Evolutionary conservation across 768 basidiomycete genomes (phyloP), one percentile per base, ranked within the genome.

Genomic region (Leccinum arenicola): DNA sequence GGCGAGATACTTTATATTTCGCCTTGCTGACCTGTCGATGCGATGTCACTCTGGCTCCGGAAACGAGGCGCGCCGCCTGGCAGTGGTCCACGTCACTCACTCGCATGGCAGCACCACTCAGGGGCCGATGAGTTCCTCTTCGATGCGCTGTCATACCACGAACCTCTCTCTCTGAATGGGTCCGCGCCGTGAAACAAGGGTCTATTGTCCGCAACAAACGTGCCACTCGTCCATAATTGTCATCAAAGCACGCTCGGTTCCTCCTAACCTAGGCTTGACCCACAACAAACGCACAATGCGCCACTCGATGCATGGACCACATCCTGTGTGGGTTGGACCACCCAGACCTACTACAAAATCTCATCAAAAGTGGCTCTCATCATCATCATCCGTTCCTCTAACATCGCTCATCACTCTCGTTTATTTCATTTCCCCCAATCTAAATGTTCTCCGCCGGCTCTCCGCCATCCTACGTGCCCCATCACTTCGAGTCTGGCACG

Each of bases 401-500:
- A 45, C 11, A 19, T 45, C 11, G 10, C 19, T 19, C 43, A 45
- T 21, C 43, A 45, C 43, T 25, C 9, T 38, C 52, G 40, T 49
- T 31, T 33, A 38, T 58, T 61, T 45, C 49, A 27, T 48, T n/a
- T 23, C 38, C 38, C 29, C 50, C 47, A 31, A 53, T 31, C 45
- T 9, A 45, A 45, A 45, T 45, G 43, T 11, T 21, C 5, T 45
- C 43, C n/a, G 11, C 19, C 19, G 43, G 43, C 11, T 12, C 43
- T 50, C 25, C 59, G 52, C 40, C 55, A 6, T 63, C 64, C 45
- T 70, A 60, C 6, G 36, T 62, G 25, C 68, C 68, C 8, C 62
- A 49, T 48, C 61, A 58, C 19, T 68, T 58, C 56, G 64, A 60
- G 6, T 68, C 68, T 21, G 68, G 70, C 56, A 70, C 70, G 50